Evolutionary conservation across 176 grass and related monocot genomes (phyloP).

Genomic region (Oryza nivara): DNA sequence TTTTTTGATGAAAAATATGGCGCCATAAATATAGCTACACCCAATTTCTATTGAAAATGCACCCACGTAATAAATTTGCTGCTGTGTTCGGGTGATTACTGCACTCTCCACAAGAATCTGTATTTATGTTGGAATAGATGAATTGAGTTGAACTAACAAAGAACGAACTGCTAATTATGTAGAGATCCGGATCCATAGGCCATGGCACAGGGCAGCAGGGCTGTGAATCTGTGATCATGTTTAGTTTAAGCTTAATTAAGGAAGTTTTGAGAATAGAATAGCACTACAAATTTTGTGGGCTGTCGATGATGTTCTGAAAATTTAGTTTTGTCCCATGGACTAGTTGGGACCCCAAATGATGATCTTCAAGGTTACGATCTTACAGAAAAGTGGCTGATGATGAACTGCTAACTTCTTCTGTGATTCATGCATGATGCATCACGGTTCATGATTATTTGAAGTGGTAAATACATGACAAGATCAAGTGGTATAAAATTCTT

Average conservation of each 20-base stretch:
- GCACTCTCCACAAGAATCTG: no score
- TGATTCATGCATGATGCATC: constrained; percentile 31
- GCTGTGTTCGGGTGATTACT: no score
- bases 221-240: constrained; percentile 15
- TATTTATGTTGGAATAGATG: no score
- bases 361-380: constrained; percentile 15
- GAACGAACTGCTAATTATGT: not conserved
- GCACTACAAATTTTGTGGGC: not conserved
- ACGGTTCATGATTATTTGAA: constrained; percentile 41
- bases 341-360: not conserved
- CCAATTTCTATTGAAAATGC: no score
- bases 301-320: not conserved
- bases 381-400: not conserved
- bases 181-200: constrained; percentile 47
- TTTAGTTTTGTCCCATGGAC: no score
- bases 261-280: not conserved
- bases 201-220: constrained; percentile 11
- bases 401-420: constrained; percentile 10
- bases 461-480: constrained; percentile 41
- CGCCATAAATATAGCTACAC: no score
- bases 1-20: no score
- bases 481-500: constrained; percentile 40
- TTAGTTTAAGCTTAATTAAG: constrained; percentile 13
- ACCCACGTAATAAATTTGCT: no score
- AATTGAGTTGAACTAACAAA: constrained; percentile 13